A percentile compares a stretch with the other conserved stretches of the same genome.
phyloP scores from a whole-genome alignment of 2,329 filamentous ascomycete genomes.

The Fusarium palustre region DNA sequence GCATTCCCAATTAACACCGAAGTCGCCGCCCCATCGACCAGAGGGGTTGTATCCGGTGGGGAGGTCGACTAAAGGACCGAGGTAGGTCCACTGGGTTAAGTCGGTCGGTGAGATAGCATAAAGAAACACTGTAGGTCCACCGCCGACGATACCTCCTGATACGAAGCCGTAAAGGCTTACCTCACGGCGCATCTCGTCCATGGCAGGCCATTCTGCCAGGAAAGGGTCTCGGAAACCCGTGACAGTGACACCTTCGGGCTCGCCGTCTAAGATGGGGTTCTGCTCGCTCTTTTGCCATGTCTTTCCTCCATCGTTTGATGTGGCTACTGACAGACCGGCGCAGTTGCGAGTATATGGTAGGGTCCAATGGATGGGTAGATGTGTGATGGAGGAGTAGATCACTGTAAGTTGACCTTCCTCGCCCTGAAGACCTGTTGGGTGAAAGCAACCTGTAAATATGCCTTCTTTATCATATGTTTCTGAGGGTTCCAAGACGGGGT shows the following conservation, averaged over 20 bases:
- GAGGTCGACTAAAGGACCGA: slow-evolving; percentile 57
- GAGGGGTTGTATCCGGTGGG: slow-evolving; percentile 52
- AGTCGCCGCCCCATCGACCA: slow-evolving; percentile 61
- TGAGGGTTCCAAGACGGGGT: slow-evolving; percentile 52
- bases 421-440: slow-evolving; percentile 61
- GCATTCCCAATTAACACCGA: slow-evolving; percentile 65
- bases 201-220: slow-evolving; percentile 47
- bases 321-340: slow-evolving; percentile 57
- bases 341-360: slow-evolving; percentile 56
- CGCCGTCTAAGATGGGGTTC: slow-evolving; percentile 50
- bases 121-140: slow-evolving; percentile 59
- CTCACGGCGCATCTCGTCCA: slow-evolving; percentile 43
- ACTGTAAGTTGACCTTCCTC: slow-evolving; percentile 50
- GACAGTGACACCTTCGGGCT: slow-evolving; percentile 46
- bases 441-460: slow-evolving; percentile 64
- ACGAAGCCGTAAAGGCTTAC: slow-evolving; percentile 59
- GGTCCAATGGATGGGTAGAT: slow-evolving; percentile 53
- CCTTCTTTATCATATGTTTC: slow-evolving; percentile 62
- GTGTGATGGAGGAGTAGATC: slow-evolving; percentile 52
- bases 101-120: slow-evolving; percentile 57
- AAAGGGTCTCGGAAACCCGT: slow-evolving; percentile 53
- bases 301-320: slow-evolving; percentile 52
- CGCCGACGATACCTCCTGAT: slow-evolving; percentile 58
- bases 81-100: slow-evolving; percentile 58
- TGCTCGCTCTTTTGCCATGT: slow-evolving; percentile 50